Conservation (phyloP, 2,329 filamentous ascomycete genomes). For the Dactylellina drechsleri region DNA sequence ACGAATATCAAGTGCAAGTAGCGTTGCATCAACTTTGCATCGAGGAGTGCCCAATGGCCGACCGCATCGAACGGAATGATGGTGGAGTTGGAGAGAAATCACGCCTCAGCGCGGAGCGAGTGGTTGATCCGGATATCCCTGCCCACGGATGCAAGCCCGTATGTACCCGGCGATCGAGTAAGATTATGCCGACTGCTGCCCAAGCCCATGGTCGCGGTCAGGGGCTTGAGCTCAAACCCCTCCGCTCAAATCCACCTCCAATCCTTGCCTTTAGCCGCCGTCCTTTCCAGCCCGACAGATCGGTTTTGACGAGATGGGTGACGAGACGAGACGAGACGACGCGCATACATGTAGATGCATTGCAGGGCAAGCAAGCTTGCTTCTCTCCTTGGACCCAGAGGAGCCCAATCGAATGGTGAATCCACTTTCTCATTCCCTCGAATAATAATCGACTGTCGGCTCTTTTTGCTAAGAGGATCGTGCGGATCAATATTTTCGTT, state of each 20-base stretch:
- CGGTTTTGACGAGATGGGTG: constrained; percentile 40
- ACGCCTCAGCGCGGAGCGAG: constrained; percentile 3
- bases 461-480: constrained; percentile 29
- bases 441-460: constrained; percentile 24
- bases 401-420: constrained; percentile 21
- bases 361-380: too few relatives aligned
- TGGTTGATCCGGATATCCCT: constrained; percentile 20
- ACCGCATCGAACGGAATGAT: neutral
- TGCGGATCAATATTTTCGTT: constrained; percentile 11
- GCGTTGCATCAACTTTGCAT: too few relatives aligned
- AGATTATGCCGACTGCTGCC: constrained; percentile 33
- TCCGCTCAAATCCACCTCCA: neutral
- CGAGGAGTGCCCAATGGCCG: neutral
- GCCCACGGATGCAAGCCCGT: constrained; percentile 53
- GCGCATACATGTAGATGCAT: too few relatives aligned
- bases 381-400: neutral
- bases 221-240: constrained; percentile 39
- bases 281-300: constrained; percentile 19
- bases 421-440: constrained; percentile 38
- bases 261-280: constrained; percentile 51
- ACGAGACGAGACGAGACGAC: neutral
- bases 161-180: constrained; percentile 53
- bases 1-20: neutral
- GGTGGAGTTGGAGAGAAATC: constrained; percentile 2
- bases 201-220: constrained; percentile 54